These are phyloP conservation scores for Magnolia changhungtana DNA, from an alignment of 164 flowering plant genomes.

Conservation along the genomic window DNA sequence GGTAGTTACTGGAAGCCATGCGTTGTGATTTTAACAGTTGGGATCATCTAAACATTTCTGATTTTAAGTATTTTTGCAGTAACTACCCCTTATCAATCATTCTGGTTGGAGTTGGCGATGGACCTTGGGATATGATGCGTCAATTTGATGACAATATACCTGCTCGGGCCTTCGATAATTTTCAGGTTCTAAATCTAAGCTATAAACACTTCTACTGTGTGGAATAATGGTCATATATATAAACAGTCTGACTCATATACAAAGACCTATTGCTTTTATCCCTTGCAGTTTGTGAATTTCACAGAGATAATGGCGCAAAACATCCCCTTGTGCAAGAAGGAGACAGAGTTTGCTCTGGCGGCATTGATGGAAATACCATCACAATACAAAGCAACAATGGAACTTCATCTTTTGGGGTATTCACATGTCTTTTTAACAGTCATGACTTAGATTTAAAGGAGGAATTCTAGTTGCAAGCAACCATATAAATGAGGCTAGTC, in stretches of 20 bases:
- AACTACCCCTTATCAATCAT: slow-evolving; percentile 48
- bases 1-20: slow-evolving; percentile 19
- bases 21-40: not conserved
- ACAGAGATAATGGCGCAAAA: slow-evolving; percentile 82
- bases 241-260: not conserved
- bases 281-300: slow-evolving; percentile 76
- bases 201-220: not conserved
- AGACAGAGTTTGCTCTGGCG: slow-evolving; percentile 83
- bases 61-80: slow-evolving; percentile 20
- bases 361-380: slow-evolving; percentile 90
- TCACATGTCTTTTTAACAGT: not conserved
- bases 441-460: not conserved
- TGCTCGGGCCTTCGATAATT: slow-evolving; percentile 46
- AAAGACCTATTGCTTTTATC: not conserved
- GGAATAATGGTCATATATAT: too few relatives aligned
- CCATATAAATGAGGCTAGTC: not conserved
- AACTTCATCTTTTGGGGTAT: slow-evolving; percentile 73
- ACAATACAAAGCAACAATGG: slow-evolving; percentile 84
- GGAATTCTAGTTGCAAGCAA: too few relatives aligned
- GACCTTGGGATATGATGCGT: slow-evolving; percentile 58
- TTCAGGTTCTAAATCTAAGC: slow-evolving; percentile 32
- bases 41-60: not conserved
- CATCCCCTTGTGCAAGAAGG: slow-evolving; percentile 42
- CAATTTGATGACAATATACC: slow-evolving; percentile 57
- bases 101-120: slow-evolving; percentile 60